Base-by-base conservation (phyloP, 306 rosid genomes). In the Arachis stenosperma region DNA sequence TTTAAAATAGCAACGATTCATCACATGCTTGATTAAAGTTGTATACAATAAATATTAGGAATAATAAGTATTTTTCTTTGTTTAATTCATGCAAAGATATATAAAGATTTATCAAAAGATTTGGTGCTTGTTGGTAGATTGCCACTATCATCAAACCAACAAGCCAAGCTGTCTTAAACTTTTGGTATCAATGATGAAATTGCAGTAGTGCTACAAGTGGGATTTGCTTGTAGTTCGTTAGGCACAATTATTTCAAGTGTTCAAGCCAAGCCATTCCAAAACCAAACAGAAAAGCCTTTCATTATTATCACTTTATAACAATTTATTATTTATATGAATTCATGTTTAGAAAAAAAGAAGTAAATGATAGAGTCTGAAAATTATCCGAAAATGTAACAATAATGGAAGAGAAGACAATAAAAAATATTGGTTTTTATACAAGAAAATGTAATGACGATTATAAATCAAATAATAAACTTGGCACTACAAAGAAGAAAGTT, bases 111-210 rank as follows among this genome's bases (percentile, higher is more conserved):
- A 14, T 22, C n/a, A 22, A 73, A 51, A 54, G 6, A 3, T 9
- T 47, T 22, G 29, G 54, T 12, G 54, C 46, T 53, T 27, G 69
- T 39, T 3, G 53, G 64, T 59, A 50, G 39, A 76, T 14, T 57
- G 60, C 52, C 37, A 37, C 22, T 39, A 12, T 39, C 4, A 50
- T 50, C 54, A 55, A 53, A 33, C 50, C 33, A 69, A 12, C 58
- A 37, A 60, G 65, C 71, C 63, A 68, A 61, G 73, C 82, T 73
- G 79, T 69, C 81, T 46, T 51, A 65, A 65, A 58, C 70, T 81
- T 78, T 62, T 29, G 54, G 3, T 27, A 6, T 61, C 36, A 53
- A 56, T 61, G 44, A 67, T 40, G 75, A 70, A 62, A 75, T 33
- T 52, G 39, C 30, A 52, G 46, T 33, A 9, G 39, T 33, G 30